A percentile compares a stretch with the other conserved stretches of the same genome.
Conservation (phyloP, 2,329 filamentous ascomycete species). For the Fusarium redolens region DNA sequence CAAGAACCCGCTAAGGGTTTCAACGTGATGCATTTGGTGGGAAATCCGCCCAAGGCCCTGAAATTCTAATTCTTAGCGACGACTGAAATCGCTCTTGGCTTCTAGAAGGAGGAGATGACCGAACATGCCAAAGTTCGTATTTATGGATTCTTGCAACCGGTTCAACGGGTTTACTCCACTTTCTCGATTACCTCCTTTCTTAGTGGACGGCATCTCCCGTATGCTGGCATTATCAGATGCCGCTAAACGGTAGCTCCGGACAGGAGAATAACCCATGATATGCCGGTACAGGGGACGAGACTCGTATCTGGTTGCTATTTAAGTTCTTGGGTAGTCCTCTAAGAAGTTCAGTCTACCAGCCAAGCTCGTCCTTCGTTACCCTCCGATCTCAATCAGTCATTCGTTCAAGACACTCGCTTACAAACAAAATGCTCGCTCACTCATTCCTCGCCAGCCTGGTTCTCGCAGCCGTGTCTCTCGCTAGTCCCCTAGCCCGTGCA, state of each 20-base stretch:
- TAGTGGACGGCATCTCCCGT: background rate
- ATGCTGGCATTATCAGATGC: background rate
- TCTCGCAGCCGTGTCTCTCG: background rate
- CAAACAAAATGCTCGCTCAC: background rate
- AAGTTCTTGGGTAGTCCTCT: background rate
- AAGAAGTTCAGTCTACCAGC: rapidly evolving
- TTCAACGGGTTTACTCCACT: background rate
- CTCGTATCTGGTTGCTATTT: background rate
- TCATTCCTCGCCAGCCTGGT: constrained; percentile 2
- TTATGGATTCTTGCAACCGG: background rate
- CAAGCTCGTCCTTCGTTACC: background rate
- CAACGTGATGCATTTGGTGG: background rate
- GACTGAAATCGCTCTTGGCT: background rate
- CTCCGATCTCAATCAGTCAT: background rate
- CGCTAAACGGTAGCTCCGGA: background rate
- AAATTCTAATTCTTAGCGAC: background rate
- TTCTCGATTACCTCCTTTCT: rapidly evolving
- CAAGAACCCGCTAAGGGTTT: background rate
- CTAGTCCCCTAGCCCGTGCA: background rate
- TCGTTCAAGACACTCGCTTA: constrained; percentile 8
- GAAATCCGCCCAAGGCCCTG: background rate
- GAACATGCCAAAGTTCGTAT: background rate
- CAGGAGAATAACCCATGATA: background rate
- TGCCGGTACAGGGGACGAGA: background rate
- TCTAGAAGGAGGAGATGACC: background rate